Percentiles rank a stretch among this genome's conserved stretches.
Conservation (phyloP, 2,329 filamentous ascomycete genomes). For the Fusarium torulosum region DNA sequence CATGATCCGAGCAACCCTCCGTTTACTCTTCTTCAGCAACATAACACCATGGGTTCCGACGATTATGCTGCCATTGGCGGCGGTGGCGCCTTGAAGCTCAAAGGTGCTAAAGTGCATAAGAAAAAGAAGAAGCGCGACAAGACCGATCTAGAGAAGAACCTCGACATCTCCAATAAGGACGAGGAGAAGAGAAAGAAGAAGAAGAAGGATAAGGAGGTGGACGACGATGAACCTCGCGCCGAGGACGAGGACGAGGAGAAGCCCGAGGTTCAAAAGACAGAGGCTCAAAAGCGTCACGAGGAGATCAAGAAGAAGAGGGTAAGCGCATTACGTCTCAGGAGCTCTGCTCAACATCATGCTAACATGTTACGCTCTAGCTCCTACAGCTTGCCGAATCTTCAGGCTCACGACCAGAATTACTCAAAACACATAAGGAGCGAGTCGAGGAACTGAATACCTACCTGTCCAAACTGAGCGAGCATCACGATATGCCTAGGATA, state of each 20-base stretch:
- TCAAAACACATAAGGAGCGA: constrained; percentile 96
- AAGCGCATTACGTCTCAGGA: constrained; percentile 52
- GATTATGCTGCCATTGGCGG: constrained; percentile 77
- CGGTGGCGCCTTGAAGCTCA: constrained; percentile 85
- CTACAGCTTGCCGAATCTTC: constrained; percentile 79
- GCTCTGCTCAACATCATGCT: constrained; percentile 7
- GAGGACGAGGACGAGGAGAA: constrained; percentile 48
- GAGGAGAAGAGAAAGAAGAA: constrained; percentile 27
- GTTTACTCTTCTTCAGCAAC: constrained; percentile 14
- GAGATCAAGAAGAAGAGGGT: constrained; percentile 85
- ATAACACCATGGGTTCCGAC: constrained; percentile 72
- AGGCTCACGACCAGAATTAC: constrained; percentile 75
- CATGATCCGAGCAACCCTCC: neutral
- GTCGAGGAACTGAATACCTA: constrained; percentile 97
- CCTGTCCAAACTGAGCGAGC: constrained; percentile 90
- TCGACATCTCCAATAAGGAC: constrained; percentile 51
- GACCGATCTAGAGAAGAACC: constrained; percentile 61
- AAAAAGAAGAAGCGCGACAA: constrained; percentile 72
- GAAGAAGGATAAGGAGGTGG: constrained; percentile 47
- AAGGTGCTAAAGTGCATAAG: constrained; percentile 76
- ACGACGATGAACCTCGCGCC: constrained; percentile 49
- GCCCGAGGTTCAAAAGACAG: constrained; percentile 74
- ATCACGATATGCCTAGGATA: constrained; percentile 92
- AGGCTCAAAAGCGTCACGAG: constrained; percentile 83
- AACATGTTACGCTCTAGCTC: constrained; percentile 64